Conservation (phyloP, 2,329 filamentous ascomycete genomes). For the Penicillium glabrum region DNA sequence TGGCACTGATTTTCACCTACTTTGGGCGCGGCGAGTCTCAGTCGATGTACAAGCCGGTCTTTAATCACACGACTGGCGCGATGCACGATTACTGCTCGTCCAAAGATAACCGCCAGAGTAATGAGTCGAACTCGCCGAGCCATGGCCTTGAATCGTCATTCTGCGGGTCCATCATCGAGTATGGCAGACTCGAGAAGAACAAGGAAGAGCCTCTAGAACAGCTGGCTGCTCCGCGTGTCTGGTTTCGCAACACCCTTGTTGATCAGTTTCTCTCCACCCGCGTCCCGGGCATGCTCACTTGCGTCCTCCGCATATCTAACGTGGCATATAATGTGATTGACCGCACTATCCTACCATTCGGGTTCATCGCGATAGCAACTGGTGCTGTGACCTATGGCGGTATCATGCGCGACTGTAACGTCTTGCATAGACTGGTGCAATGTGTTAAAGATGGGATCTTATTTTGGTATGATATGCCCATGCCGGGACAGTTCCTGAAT, state of each 20-base stretch:
- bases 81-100: constrained; percentile 58
- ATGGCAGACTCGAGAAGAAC: neutral
- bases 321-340: constrained; percentile 69
- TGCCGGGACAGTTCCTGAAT: neutral
- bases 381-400: constrained; percentile 77
- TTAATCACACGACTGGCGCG: constrained; percentile 44
- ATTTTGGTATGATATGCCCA: neutral
- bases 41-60: constrained; percentile 4
- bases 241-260: neutral
- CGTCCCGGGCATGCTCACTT: neutral
- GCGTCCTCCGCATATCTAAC: constrained; percentile 39
- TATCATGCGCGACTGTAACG: constrained; percentile 68
- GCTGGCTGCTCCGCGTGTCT: neutral
- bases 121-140: constrained; percentile 67
- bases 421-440: constrained; percentile 87
- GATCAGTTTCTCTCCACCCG: neutral
- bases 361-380: constrained; percentile 69
- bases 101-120: constrained; percentile 72
- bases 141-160: constrained; percentile 55
- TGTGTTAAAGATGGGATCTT: neutral
- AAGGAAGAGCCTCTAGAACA: neutral
- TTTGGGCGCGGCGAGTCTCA: constrained; percentile 47
- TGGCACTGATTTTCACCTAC: constrained; percentile 65
- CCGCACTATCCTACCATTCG: constrained; percentile 73
- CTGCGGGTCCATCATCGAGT: neutral